Evolutionary conservation across 2,329 filamentous ascomycete species (phyloP).

Genomic region (Colletotrichum lentis): DNA sequence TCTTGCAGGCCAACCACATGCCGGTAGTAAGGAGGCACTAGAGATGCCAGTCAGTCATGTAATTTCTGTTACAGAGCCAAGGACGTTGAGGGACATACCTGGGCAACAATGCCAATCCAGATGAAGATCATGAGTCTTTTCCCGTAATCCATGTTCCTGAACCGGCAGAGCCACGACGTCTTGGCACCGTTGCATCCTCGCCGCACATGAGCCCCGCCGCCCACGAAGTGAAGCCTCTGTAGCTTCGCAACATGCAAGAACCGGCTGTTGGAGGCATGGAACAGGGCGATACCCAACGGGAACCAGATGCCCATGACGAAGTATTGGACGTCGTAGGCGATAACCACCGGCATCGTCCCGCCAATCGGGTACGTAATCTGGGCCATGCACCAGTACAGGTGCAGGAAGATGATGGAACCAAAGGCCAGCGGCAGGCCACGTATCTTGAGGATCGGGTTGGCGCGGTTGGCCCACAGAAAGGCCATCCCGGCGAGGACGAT

Average conservation of each 20-base stretch:
- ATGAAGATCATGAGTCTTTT: slow-evolving; percentile 56
- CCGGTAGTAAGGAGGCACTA: slow-evolving; percentile 62
- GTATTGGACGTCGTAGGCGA: slow-evolving; percentile 61
- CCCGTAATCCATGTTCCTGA: slow-evolving; percentile 49
- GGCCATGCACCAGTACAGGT: slow-evolving; percentile 51
- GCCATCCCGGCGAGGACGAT: slow-evolving; percentile 48
- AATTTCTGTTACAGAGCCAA: no score
- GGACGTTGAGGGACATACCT: slow-evolving; percentile 49
- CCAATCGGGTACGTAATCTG: slow-evolving; percentile 56
- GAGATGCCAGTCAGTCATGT: slow-evolving; percentile 2
- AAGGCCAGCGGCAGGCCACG: slow-evolving; percentile 54
- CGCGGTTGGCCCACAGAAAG: slow-evolving; percentile 47
- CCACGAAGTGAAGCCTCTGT: slow-evolving; percentile 49
- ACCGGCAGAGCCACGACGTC: slow-evolving; percentile 47
- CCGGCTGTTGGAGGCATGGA: slow-evolving; percentile 64
- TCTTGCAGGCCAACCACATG: slow-evolving; percentile 65
- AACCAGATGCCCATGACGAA: slow-evolving; percentile 68
- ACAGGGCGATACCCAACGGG: slow-evolving; percentile 65
- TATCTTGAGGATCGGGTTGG: slow-evolving; percentile 50
- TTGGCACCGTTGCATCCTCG: slow-evolving; percentile 42
- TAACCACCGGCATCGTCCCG: slow-evolving; percentile 49
- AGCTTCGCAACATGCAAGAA: slow-evolving; percentile 60
- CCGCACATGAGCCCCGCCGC: background rate
- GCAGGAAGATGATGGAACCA: slow-evolving; percentile 50
- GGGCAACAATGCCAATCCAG: slow-evolving; percentile 56